Base-by-base conservation (phyloP, 495 filamentous ascomycete genomes). In the Talaromyces ruber region DNA sequence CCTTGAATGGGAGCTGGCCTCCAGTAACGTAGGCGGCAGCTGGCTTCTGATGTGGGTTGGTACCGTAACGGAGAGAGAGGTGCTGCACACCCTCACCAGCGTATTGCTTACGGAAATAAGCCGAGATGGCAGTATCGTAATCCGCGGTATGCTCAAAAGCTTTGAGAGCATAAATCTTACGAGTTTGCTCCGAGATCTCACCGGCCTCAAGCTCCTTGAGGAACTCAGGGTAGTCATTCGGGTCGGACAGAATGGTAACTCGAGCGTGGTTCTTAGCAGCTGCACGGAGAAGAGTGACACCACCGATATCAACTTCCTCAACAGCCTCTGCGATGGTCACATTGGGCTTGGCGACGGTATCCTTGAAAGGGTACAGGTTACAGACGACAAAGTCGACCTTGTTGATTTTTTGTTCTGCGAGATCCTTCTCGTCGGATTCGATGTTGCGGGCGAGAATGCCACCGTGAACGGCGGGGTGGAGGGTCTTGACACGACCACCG, bases 301-400 rank as follows among this genome's bases (percentile, higher is more conserved):
- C 94, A 62, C 93, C 93, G 70, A 98, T 96, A 79, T 98, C 94
- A 63, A 98, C 92, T 79, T 98, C 94, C 77, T 98, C 94, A 22
- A 98, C 93, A 54, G 94, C 94, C 75, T 98, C 94, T 24, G 88
- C 83, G 64, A 98, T 88, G 56, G 93, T 97, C 65, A 98, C 95
- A 69, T 96, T 96, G 79, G 94, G 86, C 81, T 97, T 95, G 62
- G 92, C 88, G 62, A 98, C 84, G 53, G 95, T 97, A 70, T 97
- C 92, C 81, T 97, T 96, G 85, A 98, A 98, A 12, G 93, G 93
- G 74, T 97, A 98, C 25, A 98, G 81, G 78, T 98, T 98, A 88
- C 94, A 98, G 69, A 98, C 88, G 63, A 98, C 93, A 70, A 88
- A 98, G 83, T 98, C 93, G 52, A 98, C 91, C 81, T 97, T 98